Base-by-base conservation (phyloP, 352 stramenopile species). In the Pythium aquatile region DNA sequence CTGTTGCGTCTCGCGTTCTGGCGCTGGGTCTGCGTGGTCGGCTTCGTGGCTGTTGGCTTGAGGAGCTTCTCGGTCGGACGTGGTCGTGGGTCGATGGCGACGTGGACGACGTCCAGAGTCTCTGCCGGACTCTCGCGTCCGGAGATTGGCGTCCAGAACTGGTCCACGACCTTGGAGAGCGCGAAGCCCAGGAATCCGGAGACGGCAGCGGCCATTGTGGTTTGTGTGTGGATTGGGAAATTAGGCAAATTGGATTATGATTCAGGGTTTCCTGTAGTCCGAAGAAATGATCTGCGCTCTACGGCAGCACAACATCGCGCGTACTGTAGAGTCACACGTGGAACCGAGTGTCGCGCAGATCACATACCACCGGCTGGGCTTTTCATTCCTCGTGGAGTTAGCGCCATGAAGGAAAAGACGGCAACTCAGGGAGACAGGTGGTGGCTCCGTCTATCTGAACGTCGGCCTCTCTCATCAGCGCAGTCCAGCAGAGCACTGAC, bases 121-220 rank as follows among this genome's bases (percentile, higher is more conserved):
- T 49, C 33, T 9, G 47, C 35, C 8, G 20, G 9, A 26, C 30
- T 9, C 40, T 70, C 64, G 56, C 37, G 20, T 16, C 53, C 58
- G 24, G 64, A 29, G 3, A 58, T 9, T 0, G 56, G 57, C 46
- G 47, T 67, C 59, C 58, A 72, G 65, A 72, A 67, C 55, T 72
- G 65, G 20, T 72, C 65, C 16, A 72, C 65, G 37, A 72, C 65
- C 58, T 67, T 67, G 55, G 65, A 61, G 54, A 72, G 55, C 14
- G 65, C 65, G 40, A 72, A 67, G 39, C 55, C 65, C 30, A 72
- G 40, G 65, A 72, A 72, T 65, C 59, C 65, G 28, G 65, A 72
- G 54, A 72, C 59, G 6, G 65, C 30, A 39, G 59, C 65, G 39
- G 65, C 65, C 65, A 72, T 72, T 39, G 6, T 68, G 39, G 2